Conservation (phyloP, 129 eudicot genomes). For the Cynara cardunculus region DNA sequence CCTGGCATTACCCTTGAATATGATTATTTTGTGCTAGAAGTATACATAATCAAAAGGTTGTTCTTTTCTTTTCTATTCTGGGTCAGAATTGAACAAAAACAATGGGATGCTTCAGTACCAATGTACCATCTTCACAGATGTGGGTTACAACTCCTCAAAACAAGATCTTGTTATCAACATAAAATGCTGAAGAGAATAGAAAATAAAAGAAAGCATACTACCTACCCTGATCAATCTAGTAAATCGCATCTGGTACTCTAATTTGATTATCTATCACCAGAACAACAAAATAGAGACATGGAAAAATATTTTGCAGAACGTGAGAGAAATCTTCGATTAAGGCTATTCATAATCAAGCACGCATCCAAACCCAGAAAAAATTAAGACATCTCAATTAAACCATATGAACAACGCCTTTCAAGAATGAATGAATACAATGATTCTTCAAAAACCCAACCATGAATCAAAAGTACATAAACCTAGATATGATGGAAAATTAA, state of each 20-base stretch:
- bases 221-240: background rate
- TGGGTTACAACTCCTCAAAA: background rate
- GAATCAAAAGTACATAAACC: background rate
- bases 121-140: background rate
- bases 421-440: background rate
- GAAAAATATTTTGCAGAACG: background rate
- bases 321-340: background rate
- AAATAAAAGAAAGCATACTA: background rate
- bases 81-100: background rate
- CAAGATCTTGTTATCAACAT: background rate
- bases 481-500: background rate
- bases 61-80: background rate
- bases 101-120: background rate
- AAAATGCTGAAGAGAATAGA: background rate
- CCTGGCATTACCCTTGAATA: background rate
- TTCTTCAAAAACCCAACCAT: background rate
- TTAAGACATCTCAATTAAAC: background rate
- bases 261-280: background rate
- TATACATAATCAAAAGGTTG: background rate
- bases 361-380: background rate
- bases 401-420: background rate
- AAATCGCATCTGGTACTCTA: background rate
- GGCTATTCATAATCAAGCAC: background rate
- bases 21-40: background rate
- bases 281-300: background rate